Conservation (phyloP, 192 early-diverging fungal genomes). For the Oehlia diaphana region DNA sequence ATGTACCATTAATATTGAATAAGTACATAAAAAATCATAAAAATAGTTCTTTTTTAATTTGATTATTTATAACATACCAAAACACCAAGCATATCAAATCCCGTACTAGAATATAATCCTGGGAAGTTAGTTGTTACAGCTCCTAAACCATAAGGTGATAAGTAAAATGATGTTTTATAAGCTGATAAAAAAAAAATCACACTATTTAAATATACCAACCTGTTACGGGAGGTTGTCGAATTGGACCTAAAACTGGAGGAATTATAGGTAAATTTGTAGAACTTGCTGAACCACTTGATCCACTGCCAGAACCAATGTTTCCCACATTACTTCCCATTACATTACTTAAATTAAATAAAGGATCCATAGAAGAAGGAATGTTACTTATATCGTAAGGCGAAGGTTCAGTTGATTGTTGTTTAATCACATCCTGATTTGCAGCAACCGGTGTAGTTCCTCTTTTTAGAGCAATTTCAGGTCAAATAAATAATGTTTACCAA, state of each 20-base stretch:
- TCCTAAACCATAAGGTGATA: background rate
- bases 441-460: background rate
- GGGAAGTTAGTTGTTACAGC: constrained; percentile 24
- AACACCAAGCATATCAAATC: constrained; percentile 51
- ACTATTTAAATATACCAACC: background rate
- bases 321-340: background rate
- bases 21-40: background rate
- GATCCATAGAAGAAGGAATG: constrained; percentile 21
- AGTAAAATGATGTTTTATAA: no score
- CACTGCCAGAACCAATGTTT: background rate
- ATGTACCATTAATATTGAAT: background rate
- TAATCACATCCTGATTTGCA: background rate
- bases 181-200: background rate
- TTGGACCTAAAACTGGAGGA: background rate
- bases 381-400: constrained; percentile 23
- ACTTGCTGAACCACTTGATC: background rate
- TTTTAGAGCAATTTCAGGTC: background rate
- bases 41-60: background rate
- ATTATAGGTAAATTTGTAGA: background rate
- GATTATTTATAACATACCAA: constrained; percentile 25
- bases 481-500: background rate
- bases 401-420: background rate
- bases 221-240: background rate
- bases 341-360: constrained; percentile 10
- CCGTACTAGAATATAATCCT: constrained; percentile 49